These are phyloP conservation scores for Mycocentrospora acerina DNA, from an alignment of 2,329 filamentous ascomycete genomes.

Conservation along the genomic window DNA sequence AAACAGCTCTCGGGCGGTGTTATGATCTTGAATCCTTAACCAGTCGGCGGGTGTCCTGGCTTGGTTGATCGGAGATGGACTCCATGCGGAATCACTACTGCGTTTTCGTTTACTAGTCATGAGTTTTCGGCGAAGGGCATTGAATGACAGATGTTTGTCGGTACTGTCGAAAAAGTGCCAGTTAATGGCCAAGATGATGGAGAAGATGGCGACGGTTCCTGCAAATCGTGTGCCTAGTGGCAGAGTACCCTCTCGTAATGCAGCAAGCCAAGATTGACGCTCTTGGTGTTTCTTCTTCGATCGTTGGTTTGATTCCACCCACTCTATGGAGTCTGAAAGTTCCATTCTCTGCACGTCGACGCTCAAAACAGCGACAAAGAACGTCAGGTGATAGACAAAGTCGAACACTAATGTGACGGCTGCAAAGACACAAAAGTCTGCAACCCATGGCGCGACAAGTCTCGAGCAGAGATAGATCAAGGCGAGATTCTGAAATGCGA, in stretches of 20 bases:
- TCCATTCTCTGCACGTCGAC: slow-evolving; percentile 77
- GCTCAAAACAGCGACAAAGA: slow-evolving; percentile 76
- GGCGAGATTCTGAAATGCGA: slow-evolving; percentile 67
- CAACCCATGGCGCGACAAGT: slow-evolving; percentile 68
- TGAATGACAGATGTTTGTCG: slow-evolving; percentile 37
- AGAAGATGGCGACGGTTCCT: slow-evolving; percentile 71
- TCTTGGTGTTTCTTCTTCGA: slow-evolving; percentile 53
- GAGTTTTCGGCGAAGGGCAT: slow-evolving; percentile 19
- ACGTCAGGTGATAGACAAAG: slow-evolving; percentile 76
- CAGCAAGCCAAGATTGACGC: slow-evolving; percentile 60
- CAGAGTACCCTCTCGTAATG: slow-evolving; percentile 63
- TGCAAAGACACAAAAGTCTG: slow-evolving; percentile 74
- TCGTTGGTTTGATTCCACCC: slow-evolving; percentile 34
- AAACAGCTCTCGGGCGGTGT: slow-evolving; percentile 75
- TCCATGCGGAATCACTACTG: slow-evolving; percentile 18
- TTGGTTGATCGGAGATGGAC: slow-evolving; percentile 66
- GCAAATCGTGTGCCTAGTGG: slow-evolving; percentile 73
- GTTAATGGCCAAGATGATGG: slow-evolving; percentile 71
- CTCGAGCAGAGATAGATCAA: slow-evolving; percentile 67
- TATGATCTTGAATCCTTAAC: slow-evolving; percentile 75
- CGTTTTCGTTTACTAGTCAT: slow-evolving; percentile 24
- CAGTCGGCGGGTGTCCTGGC: slow-evolving; percentile 75
- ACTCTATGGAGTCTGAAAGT: slow-evolving; percentile 68
- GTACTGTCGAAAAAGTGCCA: slow-evolving; percentile 74
- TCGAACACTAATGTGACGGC: slow-evolving; percentile 75